phyloP scores from a whole-genome alignment of 176 grass and related monocot species.

The Lolium multiflorum region DNA sequence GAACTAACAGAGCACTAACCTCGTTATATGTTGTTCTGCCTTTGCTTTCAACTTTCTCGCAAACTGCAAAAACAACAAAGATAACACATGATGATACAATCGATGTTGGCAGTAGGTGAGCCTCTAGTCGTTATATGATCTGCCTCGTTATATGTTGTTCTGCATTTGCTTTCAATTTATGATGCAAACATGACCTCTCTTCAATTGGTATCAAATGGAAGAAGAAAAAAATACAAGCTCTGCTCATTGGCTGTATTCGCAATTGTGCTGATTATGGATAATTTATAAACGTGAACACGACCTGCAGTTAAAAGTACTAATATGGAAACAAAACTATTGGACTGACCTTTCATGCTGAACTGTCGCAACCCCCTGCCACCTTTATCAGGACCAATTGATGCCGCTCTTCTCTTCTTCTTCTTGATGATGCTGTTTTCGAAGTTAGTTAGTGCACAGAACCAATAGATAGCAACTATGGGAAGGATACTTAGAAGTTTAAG shows the following conservation, averaged over 20 bases:
- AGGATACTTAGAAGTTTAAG: slow-evolving; percentile 12
- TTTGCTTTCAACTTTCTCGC: slow-evolving; percentile 99
- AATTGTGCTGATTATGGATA: neutral
- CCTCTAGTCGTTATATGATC: neutral
- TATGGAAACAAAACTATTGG: neutral
- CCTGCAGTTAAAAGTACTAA: slow-evolving; percentile 13
- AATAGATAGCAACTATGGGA: slow-evolving; percentile 15
- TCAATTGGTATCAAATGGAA: neutral
- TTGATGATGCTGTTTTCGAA: slow-evolving; percentile 63
- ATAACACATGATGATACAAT: slow-evolving; percentile 5
- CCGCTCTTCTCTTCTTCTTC: slow-evolving; percentile 87
- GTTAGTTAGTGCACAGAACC: slow-evolving; percentile 19
- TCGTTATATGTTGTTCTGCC: slow-evolving; percentile 98
- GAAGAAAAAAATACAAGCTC: neutral
- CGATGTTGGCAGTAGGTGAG: neutral
- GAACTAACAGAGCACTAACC: slow-evolving; percentile 49
- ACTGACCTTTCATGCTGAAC: slow-evolving; percentile 94
- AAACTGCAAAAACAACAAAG: slow-evolving; percentile 67
- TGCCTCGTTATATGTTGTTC: no score
- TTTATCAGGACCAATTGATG: slow-evolving; percentile 86
- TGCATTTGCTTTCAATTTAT: no score
- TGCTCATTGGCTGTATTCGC: neutral
- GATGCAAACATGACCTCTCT: neutral
- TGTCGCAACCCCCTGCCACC: slow-evolving; percentile 86
- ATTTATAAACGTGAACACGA: slow-evolving; percentile 5